Evolutionary conservation across 306 rosid species (phyloP), one percentile per base, ranked within the genome.

Genomic region (Sophora flavescens): DNA sequence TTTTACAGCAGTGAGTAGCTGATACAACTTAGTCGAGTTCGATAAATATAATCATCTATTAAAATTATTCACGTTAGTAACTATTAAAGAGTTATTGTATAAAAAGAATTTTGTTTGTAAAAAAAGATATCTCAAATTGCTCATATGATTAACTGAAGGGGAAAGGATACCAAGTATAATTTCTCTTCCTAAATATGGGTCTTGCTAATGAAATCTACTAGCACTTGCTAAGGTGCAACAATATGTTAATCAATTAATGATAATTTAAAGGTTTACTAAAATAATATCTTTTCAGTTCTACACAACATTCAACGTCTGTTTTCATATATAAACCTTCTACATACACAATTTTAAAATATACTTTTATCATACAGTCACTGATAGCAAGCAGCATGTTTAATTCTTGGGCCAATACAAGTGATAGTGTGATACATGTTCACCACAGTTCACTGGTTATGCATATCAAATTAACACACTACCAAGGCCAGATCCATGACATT

Each of bases 1-100:
- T 58, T 64, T 80, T 57, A 57, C 60, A 35, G 73, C 62, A 45
- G 47, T 73, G 51, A 65, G 79, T 47, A 74, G 64, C 58, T 47
- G 57, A 58, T 35, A 63, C 48, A 32, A 78, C 56, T 8, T 9
- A 28, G 36, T 68, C 76, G 33, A 32, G 36, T 45, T 77, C 28
- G 41, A 58, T 22, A 60, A 22, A 60, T 52, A 28, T 59, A 59
- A 48, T 60, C 59, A 60, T 39, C 13, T 6, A 53, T 28, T 35
- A 5, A 44, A 56, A 56, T 42, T n/a, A 42, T 76, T 41, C 56
- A 66, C 6, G 38, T 35, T 28, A 22, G 64, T 51, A 64, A 75
- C 18, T 52, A 75, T 53, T 36, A 63, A 36, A 8, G 36, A 18
- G 45, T 18, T 36, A 52, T 36, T 15, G 26, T 36, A 30, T 28